Conservation (phyloP, 192 early-diverging fungal species). For the Coemansia sp. region DNA sequence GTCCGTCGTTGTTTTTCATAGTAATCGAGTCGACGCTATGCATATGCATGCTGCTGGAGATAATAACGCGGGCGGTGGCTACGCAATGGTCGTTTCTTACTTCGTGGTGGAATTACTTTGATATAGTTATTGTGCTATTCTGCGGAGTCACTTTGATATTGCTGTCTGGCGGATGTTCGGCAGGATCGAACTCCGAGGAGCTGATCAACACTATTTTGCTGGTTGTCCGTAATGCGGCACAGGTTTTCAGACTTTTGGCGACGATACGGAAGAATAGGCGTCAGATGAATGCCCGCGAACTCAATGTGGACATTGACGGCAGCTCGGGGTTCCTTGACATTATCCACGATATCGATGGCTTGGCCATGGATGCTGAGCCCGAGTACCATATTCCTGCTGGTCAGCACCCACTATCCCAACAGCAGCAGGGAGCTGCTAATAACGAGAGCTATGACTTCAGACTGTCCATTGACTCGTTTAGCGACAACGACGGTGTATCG, state of each 20-base stretch:
- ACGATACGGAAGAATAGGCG: slow-evolving; percentile 62
- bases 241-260: slow-evolving; percentile 66
- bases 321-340: slow-evolving; percentile 36
- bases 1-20: slow-evolving; percentile 68
- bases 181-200: slow-evolving; percentile 63
- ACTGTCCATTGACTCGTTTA: slow-evolving; percentile 45
- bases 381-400: slow-evolving; percentile 26
- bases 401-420: neutral
- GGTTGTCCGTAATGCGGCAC: slow-evolving; percentile 71
- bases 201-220: slow-evolving; percentile 70
- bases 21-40: slow-evolving; percentile 71
- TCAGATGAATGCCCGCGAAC: slow-evolving; percentile 30
- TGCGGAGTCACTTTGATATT: slow-evolving; percentile 70
- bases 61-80: slow-evolving; percentile 64
- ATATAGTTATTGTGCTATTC: slow-evolving; percentile 66
- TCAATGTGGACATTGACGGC: slow-evolving; percentile 34
- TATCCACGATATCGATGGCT: slow-evolving; percentile 41
- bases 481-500: slow-evolving; percentile 8
- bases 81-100: slow-evolving; percentile 55
- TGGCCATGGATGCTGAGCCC: slow-evolving; percentile 20
- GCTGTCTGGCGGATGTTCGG: slow-evolving; percentile 66
- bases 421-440: neutral
- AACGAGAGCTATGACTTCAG: slow-evolving; percentile 29
- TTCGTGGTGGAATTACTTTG: slow-evolving; percentile 73
- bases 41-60: slow-evolving; percentile 74